Conservation (phyloP, 768 basidiomycete species). For the Boletellus emodensis region DNA sequence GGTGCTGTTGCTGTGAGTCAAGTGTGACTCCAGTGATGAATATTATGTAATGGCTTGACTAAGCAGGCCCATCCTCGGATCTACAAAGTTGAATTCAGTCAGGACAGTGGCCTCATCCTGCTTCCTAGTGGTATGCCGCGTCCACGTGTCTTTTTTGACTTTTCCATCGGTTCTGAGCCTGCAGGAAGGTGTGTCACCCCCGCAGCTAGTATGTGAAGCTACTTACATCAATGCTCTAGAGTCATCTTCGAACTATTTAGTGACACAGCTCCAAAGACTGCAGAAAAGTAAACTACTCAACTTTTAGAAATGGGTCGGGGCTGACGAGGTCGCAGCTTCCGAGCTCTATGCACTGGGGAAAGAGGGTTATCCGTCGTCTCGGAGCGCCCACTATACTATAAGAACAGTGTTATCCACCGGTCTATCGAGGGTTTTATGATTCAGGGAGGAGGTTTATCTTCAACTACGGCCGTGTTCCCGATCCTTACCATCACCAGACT, state of each 20-base stretch:
- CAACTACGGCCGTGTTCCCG: background rate
- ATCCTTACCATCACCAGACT: constrained; percentile 42
- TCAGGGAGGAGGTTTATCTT: constrained; percentile 64
- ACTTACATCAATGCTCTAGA: constrained; percentile 33
- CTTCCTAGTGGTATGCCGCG: constrained; percentile 37
- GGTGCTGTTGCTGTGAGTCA: background rate
- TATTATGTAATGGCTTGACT: constrained; percentile 11
- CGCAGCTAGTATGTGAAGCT: background rate
- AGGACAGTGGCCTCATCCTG: background rate
- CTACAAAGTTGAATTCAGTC: no score
- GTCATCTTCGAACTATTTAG: constrained; percentile 74
- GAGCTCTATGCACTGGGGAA: constrained; percentile 83
- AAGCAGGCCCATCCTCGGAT: no score
- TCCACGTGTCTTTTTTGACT: constrained; percentile 68
- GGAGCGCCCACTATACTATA: constrained; percentile 78
- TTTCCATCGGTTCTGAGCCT: constrained; percentile 46
- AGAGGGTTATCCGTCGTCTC: constrained; percentile 63
- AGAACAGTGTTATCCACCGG: constrained; percentile 72
- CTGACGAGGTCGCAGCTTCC: constrained; percentile 53
- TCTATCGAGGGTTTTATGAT: constrained; percentile 79
- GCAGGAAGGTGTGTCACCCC: constrained; percentile 48
- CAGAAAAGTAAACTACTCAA: constrained; percentile 61
- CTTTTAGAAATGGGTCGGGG: background rate
- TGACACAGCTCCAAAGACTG: constrained; percentile 69
- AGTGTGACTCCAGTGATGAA: background rate